These are phyloP conservation scores for Fragilariopsis cylindrus DNA, from an alignment of 108 stramenopile species.

Conservation along the genomic window DNA sequence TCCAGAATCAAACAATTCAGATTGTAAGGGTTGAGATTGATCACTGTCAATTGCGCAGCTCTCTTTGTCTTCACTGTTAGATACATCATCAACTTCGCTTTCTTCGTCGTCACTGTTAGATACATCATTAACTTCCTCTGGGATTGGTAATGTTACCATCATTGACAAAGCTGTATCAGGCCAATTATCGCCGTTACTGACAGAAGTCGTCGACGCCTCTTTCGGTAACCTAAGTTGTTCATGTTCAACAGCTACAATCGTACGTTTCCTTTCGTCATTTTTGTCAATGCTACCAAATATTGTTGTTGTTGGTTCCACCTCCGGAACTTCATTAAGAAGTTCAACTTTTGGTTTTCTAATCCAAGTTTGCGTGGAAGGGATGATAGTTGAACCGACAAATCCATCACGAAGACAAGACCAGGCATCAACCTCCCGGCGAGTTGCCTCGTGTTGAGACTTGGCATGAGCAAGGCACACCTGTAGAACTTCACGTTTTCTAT, in stretches of 20 bases:
- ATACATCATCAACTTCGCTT: background rate
- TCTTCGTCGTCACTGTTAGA: background rate
- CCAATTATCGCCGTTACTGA: constrained; percentile 3
- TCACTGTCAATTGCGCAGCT: background rate
- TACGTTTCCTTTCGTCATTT: constrained; percentile 1
- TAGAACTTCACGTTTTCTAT: constrained; percentile 76
- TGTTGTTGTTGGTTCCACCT: constrained; percentile 16
- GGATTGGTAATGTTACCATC: constrained; percentile 43
- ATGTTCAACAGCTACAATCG: constrained; percentile 47
- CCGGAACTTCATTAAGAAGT: constrained; percentile 31
- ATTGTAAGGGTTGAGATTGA: background rate
- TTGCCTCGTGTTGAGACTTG: constrained; percentile 75
- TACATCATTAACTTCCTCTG: constrained; percentile 29
- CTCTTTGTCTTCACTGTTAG: background rate
- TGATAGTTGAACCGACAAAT: constrained; percentile 53
- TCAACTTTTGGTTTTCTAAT: constrained; percentile 6
- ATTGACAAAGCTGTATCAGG: constrained; percentile 29
- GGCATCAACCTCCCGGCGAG: constrained; percentile 63
- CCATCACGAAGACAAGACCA: constrained; percentile 84
- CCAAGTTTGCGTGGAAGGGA: constrained; percentile 38
- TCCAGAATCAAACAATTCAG: background rate
- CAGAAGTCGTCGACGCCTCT: background rate
- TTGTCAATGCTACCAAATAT: constrained; percentile 22
- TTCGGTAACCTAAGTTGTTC: constrained; percentile 19
- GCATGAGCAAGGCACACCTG: constrained; percentile 56